phyloP scores from a whole-genome alignment of 2,329 filamentous ascomycete genomes.

The Anthostomella pinea region DNA sequence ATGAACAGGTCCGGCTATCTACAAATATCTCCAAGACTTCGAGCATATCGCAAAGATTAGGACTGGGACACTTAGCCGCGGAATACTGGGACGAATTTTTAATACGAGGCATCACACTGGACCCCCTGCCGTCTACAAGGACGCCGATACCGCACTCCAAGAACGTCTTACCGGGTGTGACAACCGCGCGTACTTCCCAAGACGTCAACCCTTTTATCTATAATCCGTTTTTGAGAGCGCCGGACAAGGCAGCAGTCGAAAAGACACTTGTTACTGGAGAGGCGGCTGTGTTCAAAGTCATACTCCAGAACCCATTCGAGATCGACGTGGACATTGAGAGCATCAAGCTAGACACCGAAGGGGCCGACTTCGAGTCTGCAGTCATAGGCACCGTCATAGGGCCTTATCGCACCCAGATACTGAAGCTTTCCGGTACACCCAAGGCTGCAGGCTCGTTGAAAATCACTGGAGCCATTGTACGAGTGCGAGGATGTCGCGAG shows the following conservation, averaged over 20 bases:
- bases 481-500: slow-evolving; percentile 77
- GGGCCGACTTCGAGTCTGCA: slow-evolving; percentile 66
- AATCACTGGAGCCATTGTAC: slow-evolving; percentile 75
- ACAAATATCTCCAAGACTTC: slow-evolving; percentile 85
- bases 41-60: slow-evolving; percentile 71
- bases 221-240: slow-evolving; percentile 79
- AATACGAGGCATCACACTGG: slow-evolving; percentile 71
- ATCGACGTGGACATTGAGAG: slow-evolving; percentile 88
- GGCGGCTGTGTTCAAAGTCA: slow-evolving; percentile 72
- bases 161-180: slow-evolving; percentile 50
- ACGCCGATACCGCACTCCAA: slow-evolving; percentile 65
- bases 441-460: slow-evolving; percentile 64
- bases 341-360: slow-evolving; percentile 71
- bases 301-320: slow-evolving; percentile 91
- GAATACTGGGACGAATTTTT: slow-evolving; percentile 98
- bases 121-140: slow-evolving; percentile 57
- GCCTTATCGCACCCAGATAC: slow-evolving; percentile 77
- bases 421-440: slow-evolving; percentile 69
- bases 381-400: slow-evolving; percentile 67
- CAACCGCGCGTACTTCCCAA: slow-evolving; percentile 51
- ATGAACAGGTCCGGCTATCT: slow-evolving; percentile 82
- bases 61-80: slow-evolving; percentile 66
- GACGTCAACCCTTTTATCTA: slow-evolving; percentile 87
- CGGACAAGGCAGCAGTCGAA: slow-evolving; percentile 58
- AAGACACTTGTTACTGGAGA: slow-evolving; percentile 77